Evolutionary conservation across 2,329 filamentous ascomycete species (phyloP).

Genomic region (Cryphonectria nitschkei): DNA sequence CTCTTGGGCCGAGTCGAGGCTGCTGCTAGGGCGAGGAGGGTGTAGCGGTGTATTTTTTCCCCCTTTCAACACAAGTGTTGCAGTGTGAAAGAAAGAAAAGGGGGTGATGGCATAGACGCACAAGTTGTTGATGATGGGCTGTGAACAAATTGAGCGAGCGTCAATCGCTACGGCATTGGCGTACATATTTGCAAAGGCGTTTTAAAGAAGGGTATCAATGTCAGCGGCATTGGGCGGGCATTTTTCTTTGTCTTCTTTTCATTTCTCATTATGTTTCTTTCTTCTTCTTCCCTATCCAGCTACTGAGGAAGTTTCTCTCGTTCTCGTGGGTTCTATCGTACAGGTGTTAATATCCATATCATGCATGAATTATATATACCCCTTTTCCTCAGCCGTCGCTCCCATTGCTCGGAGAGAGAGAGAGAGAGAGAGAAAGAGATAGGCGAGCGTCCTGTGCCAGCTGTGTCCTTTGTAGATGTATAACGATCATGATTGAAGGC

Average conservation of each 20-base stretch:
- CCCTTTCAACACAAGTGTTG: no score
- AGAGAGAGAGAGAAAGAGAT: not conserved
- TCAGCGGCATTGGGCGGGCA: constrained; percentile 20
- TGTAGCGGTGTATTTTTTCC: constrained; percentile 24
- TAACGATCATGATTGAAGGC: not conserved
- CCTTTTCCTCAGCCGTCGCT: constrained; percentile 27
- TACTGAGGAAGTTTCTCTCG: constrained; percentile 28
- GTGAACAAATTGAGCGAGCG: constrained; percentile 7
- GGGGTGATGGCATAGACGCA: not conserved
- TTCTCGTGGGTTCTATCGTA: constrained; percentile 24
- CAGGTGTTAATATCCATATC: constrained; percentile 28
- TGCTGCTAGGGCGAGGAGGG: constrained; percentile 43
- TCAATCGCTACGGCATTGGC: constrained; percentile 13
- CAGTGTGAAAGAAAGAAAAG: no score
- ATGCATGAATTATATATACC: constrained; percentile 8
- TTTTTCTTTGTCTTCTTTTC: not conserved
- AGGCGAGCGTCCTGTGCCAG: not conserved
- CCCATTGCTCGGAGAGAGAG: no score
- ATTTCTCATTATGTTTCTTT: constrained; percentile 13
- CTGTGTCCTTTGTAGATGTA: not conserved
- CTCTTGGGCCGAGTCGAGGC: constrained; percentile 67
- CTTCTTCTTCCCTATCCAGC: constrained; percentile 28
- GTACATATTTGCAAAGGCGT: constrained; percentile 4
- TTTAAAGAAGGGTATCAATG: constrained; percentile 18
- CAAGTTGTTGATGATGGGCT: not conserved